These are phyloP conservation scores for Lepidium didymum DNA, from an alignment of 345 rosid species.

Conservation along the genomic window DNA sequence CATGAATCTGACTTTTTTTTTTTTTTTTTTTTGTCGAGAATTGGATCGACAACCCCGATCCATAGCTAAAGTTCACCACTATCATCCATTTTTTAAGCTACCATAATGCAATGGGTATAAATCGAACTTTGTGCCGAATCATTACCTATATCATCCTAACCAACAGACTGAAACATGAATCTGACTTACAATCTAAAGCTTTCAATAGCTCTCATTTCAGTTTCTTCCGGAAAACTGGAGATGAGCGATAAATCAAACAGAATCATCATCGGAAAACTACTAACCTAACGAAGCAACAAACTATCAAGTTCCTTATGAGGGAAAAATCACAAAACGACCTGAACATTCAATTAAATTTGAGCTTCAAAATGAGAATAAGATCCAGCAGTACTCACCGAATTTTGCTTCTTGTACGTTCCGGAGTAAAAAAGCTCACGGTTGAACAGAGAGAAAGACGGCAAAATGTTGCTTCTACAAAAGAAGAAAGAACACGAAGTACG, in stretches of 20 bases:
- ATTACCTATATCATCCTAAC: too few species aligned
- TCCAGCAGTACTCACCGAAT: slow-evolving; percentile 2
- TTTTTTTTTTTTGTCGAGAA: too few species aligned
- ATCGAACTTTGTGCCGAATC: too few species aligned
- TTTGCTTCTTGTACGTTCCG: not conserved
- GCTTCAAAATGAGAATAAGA: not conserved
- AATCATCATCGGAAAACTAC: not conserved
- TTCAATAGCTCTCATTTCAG: not conserved
- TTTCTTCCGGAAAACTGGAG: not conserved
- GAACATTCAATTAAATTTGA: not conserved
- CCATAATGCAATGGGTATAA: too few species aligned
- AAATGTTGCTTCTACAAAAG: slow-evolving; percentile 1
- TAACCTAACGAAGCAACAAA: not conserved
- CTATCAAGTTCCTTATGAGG: not conserved
- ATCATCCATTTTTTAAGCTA: too few species aligned
- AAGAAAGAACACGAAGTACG: not conserved
- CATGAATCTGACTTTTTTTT: too few species aligned
- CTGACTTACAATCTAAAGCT: not conserved
- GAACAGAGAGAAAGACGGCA: not conserved
- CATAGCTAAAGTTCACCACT: too few species aligned
- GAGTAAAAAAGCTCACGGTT: not conserved
- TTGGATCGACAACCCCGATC: too few species aligned
- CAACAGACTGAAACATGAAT: too few species aligned
- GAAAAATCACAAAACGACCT: not conserved
- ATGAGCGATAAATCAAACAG: not conserved